Percentiles rank a stretch among this genome's conserved stretches.
phyloP scores from a whole-genome alignment of 73 alveolate species.

The Tetrahymena borealis region DNA sequence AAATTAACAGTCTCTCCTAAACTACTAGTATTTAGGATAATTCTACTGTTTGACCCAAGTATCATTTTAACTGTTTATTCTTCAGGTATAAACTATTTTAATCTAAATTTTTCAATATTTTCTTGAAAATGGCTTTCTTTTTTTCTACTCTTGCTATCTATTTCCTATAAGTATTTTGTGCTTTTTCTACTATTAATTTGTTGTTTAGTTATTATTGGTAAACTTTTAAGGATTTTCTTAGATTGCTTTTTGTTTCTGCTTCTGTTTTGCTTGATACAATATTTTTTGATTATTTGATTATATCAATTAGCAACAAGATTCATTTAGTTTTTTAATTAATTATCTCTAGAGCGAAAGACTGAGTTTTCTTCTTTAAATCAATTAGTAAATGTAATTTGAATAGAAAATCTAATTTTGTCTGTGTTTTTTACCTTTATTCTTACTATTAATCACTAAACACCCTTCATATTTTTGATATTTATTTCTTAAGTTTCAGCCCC shows the following conservation, averaged over 20 bases:
- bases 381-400: no score
- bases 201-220: background rate
- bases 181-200: background rate
- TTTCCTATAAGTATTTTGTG: background rate
- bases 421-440: background rate
- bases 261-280: background rate
- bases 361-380: no score
- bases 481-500: background rate
- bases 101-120: background rate
- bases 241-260: background rate
- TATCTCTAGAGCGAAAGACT: no score
- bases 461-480: no score
- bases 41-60: background rate
- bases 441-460: background rate
- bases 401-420: background rate
- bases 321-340: no score
- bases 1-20: background rate
- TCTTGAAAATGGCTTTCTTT: background rate
- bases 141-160: background rate
- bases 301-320: background rate
- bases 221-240: background rate
- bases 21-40: background rate
- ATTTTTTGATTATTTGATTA: background rate
- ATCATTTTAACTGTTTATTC: background rate
- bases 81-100: no score